A percentile compares a stretch with the other conserved stretches of the same genome.
These are phyloP conservation scores for Heliocybe sulcata DNA, from an alignment of 1,284 basidiomycete genomes.

Conservation along the genomic window DNA sequence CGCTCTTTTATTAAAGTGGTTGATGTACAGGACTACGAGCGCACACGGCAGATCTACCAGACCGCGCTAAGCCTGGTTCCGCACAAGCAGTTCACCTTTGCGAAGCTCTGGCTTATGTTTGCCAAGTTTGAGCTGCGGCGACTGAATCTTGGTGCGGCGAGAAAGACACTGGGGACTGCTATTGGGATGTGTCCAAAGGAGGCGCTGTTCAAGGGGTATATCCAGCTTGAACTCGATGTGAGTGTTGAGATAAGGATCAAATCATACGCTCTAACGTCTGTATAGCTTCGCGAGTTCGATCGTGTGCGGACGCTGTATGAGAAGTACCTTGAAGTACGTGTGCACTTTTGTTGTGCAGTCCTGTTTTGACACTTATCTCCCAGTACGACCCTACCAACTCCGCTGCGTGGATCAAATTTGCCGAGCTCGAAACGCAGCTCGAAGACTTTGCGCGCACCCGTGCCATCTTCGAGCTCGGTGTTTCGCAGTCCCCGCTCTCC, in stretches of 20 bases:
- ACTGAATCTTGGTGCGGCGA: constrained; percentile 76
- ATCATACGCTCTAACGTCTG: constrained; percentile 8
- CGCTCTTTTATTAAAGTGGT: no score
- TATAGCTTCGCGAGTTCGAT: constrained; percentile 90
- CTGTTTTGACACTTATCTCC: constrained; percentile 5
- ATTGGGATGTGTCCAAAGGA: constrained; percentile 98
- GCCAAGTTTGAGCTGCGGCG: constrained; percentile 90
- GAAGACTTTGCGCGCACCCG: constrained; percentile 91
- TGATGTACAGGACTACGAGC: constrained; percentile 61
- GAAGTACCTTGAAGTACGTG: constrained; percentile 81
- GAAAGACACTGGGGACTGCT: constrained; percentile 85
- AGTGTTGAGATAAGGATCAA: constrained; percentile 15
- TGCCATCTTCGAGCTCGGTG: constrained; percentile 92
- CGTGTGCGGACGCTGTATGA: constrained; percentile 89
- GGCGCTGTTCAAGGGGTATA: constrained; percentile 89
- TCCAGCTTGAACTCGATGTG: constrained; percentile 87
- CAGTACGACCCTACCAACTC: constrained; percentile 88
- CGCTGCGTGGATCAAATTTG: constrained; percentile 95
- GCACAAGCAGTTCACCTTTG: constrained; percentile 96
- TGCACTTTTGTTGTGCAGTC: constrained; percentile 6
- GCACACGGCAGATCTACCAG: constrained; percentile 89
- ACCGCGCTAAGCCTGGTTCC: constrained; percentile 87
- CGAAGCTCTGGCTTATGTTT: constrained; percentile 90
- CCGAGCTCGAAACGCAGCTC: constrained; percentile 89
- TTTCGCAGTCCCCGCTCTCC: constrained; percentile 85